Conservation (phyloP, 1,284 basidiomycete genomes). For the Irpex rosettiformis region DNA sequence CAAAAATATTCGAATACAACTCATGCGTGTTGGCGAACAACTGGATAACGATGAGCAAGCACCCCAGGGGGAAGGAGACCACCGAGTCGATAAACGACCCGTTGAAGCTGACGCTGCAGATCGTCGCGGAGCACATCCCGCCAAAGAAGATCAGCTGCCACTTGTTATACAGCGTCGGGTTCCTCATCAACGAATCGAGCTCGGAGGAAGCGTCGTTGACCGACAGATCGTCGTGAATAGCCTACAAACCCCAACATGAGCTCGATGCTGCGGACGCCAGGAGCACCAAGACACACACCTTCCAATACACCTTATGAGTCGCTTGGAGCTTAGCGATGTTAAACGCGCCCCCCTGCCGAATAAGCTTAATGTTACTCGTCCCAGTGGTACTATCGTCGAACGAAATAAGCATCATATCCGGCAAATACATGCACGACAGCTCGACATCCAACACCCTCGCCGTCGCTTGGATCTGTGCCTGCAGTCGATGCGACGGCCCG, state of each 20-base stretch:
- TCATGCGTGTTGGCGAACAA: constrained; percentile 74
- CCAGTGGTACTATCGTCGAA: constrained; percentile 84
- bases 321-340: constrained; percentile 78
- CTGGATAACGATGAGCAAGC: constrained; percentile 77
- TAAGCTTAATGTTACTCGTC: constrained; percentile 84
- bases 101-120: constrained; percentile 69
- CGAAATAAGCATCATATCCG: constrained; percentile 78
- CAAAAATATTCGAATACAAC: constrained; percentile 84
- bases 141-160: constrained; percentile 75
- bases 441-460: constrained; percentile 84
- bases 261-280: neutral
- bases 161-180: constrained; percentile 57
- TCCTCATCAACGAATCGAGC: constrained; percentile 77
- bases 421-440: constrained; percentile 84
- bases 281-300: constrained; percentile 37
- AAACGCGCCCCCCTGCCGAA: constrained; percentile 72
- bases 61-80: constrained; percentile 75
- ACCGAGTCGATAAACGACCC: constrained; percentile 83
- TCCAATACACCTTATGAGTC: constrained; percentile 81
- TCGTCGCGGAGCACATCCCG: constrained; percentile 79
- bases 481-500: constrained; percentile 85
- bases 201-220: constrained; percentile 76
- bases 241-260: constrained; percentile 34
- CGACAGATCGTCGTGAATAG: constrained; percentile 84
- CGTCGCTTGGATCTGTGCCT: constrained; percentile 84